These are phyloP conservation scores for Phytophthora sp. DNA, from an alignment of 352 stramenopile species.

Conservation along the genomic window DNA sequence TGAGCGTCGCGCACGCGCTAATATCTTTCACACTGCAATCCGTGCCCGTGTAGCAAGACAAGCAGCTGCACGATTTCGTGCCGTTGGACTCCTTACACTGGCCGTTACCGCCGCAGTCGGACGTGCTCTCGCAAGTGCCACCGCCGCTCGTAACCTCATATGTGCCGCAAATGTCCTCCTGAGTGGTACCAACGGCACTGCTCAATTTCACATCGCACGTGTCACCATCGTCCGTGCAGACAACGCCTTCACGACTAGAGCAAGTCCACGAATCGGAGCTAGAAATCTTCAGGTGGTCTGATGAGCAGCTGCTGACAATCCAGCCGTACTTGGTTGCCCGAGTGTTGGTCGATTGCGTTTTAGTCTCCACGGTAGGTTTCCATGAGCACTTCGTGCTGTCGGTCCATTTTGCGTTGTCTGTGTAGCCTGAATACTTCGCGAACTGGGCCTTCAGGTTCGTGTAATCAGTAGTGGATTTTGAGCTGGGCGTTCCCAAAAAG, in stretches of 20 bases:
- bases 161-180: slow-evolving; percentile 79
- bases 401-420: slow-evolving; percentile 64
- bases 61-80: slow-evolving; percentile 70
- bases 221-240: slow-evolving; percentile 66
- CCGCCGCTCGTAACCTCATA: slow-evolving; percentile 71
- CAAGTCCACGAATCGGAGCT: slow-evolving; percentile 74
- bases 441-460: slow-evolving; percentile 78
- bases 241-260: slow-evolving; percentile 71
- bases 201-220: slow-evolving; percentile 73
- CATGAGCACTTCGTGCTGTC: slow-evolving; percentile 66
- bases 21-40: slow-evolving; percentile 84
- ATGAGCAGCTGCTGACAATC: slow-evolving; percentile 69
- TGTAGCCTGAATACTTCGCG: slow-evolving; percentile 61
- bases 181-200: slow-evolving; percentile 58
- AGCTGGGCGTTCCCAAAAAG: slow-evolving; percentile 63
- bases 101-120: slow-evolving; percentile 75
- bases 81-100: slow-evolving; percentile 73
- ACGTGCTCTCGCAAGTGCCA: slow-evolving; percentile 64
- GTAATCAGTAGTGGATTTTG: slow-evolving; percentile 68
- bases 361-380: slow-evolving; percentile 60
- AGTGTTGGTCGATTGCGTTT: slow-evolving; percentile 62
- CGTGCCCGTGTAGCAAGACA: slow-evolving; percentile 80
- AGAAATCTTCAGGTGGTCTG: slow-evolving; percentile 56
- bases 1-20: slow-evolving; percentile 64
- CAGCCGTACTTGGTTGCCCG: slow-evolving; percentile 60